Base-by-base conservation (phyloP, 1,284 basidiomycete species). In the Moesziomyces parantarcticus region DNA sequence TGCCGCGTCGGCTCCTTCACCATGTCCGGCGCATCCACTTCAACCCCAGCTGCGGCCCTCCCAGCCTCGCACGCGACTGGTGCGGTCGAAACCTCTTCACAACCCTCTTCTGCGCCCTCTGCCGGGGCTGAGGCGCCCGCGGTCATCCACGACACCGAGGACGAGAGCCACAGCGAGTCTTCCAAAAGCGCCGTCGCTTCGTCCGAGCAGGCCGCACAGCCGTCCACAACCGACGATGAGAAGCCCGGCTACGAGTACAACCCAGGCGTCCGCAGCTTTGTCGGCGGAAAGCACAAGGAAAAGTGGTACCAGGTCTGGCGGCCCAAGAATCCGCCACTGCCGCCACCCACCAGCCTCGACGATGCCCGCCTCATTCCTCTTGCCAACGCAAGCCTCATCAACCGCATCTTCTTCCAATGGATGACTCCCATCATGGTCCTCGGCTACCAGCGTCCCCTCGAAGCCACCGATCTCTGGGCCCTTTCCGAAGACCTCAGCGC, bases 381-480 rank as follows among this genome's bases (percentile, higher is more conserved):
- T 61, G 85, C 84, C 34, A 83, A 81, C 2, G 89, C 89, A 1
- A 86, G 84, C 61, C 86, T 86, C 81, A 86, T 88, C 76, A 87
- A 86, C 44, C 78, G 86, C n/a, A 70, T 89, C 41, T 88, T 88
- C 54, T 90, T 89, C 79, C 85, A 86, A 51, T 96, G 93, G 93
- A 88, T 95, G 52, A 90, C 89, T 0, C 88, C 89, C 3, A 85
- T 93, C 52, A 88, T 93, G 83, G 85, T 82, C 16, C 73, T 83
- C 11, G 91, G 91, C 10, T 92, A 92, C 81, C 88, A 89, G 16
- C 88, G 93, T 6, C 91, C 93, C 1, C 87, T 96, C 5, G 91
- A 94, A 81, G 89, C 90, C 0, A 86, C 90, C 0, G 94, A 97
- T 84, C 86, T 96, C n/a, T 95, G 91, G 87, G 90, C 89, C 81